A percentile compares a stretch with the other conserved stretches of the same genome.
Conservation (phyloP, 345 rosid species). For the Garcia nutans region DNA sequence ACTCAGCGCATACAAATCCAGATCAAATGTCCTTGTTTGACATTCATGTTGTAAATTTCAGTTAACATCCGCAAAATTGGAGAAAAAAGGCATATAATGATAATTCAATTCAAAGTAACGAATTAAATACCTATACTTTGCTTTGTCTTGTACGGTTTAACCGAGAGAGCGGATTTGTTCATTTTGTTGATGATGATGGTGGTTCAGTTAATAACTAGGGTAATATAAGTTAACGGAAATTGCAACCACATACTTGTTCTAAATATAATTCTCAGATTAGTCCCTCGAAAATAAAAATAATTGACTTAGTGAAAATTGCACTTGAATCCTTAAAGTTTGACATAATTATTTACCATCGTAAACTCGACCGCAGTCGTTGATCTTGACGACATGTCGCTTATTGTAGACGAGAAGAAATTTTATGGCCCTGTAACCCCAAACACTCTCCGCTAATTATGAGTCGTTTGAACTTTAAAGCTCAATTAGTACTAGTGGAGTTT, state of each 20-base stretch:
- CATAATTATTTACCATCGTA: too few relatives aligned
- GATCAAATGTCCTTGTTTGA: not conserved
- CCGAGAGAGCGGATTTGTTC: not conserved
- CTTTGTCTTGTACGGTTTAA: not conserved
- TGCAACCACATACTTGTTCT: not conserved
- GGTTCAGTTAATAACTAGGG: constrained; percentile 21
- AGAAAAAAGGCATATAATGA: not conserved
- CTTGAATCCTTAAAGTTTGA: too few relatives aligned
- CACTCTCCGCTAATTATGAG: too few relatives aligned
- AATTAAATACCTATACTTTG: too few relatives aligned
- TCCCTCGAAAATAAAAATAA: not conserved
- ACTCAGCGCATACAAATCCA: not conserved
- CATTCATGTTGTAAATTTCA: not conserved
- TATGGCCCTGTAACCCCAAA: too few relatives aligned
- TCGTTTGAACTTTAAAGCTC: too few relatives aligned
- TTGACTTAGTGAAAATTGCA: too few relatives aligned
- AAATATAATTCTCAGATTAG: not conserved
- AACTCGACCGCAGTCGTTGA: too few relatives aligned
- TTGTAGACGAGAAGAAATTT: too few relatives aligned
- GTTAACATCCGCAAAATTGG: not conserved
- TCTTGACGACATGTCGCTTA: too few relatives aligned
- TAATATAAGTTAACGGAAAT: constrained; percentile 3
- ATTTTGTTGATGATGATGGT: not conserved
- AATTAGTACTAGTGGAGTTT: too few relatives aligned
- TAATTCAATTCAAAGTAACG: not conserved